A percentile compares a stretch with the other conserved stretches of the same genome.
phyloP scores from a whole-genome alignment of 2,329 filamentous ascomycete genomes.

The Periconia sp. region DNA sequence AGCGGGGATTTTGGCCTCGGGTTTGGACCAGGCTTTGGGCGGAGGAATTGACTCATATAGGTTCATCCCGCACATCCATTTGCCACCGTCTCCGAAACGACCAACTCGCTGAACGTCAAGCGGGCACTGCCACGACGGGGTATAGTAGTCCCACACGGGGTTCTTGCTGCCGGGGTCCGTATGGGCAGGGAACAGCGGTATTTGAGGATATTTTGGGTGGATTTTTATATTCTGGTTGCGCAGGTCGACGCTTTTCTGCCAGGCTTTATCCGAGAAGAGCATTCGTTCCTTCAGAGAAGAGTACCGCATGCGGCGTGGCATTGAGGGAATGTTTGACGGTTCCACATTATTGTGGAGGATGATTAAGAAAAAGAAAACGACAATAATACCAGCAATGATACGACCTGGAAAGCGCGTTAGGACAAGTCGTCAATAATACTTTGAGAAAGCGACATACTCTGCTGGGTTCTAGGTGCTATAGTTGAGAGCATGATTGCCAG shows the following conservation, averaged over 20 bases:
- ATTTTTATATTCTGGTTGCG: slow-evolving; percentile 33
- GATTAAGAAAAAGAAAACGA: slow-evolving; percentile 30
- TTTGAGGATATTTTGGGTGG: slow-evolving; percentile 34
- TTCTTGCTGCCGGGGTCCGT: too few species aligned
- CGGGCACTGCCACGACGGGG: slow-evolving; percentile 40
- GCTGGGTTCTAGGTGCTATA: too few species aligned
- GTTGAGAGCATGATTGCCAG: too few species aligned
- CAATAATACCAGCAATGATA: slow-evolving; percentile 25
- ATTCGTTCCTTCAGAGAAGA: slow-evolving; percentile 33
- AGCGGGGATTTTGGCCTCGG: slow-evolving; percentile 10
- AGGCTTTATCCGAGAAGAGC: slow-evolving; percentile 35
- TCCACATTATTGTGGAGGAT: slow-evolving; percentile 32
- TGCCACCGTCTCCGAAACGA: slow-evolving; percentile 39
- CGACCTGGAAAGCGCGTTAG: slow-evolving; percentile 18
- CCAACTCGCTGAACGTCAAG: slow-evolving; percentile 42
- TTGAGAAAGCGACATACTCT: too few species aligned
- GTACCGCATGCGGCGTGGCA: slow-evolving; percentile 24
- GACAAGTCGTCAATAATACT: too few species aligned
- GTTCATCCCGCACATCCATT: slow-evolving; percentile 45
- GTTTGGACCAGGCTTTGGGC: slow-evolving; percentile 16
- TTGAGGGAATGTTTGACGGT: slow-evolving; percentile 27
- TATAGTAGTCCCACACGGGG: slow-evolving; percentile 45
- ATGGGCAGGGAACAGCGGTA: slow-evolving; percentile 36
- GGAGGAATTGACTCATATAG: slow-evolving; percentile 34
- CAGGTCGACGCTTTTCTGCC: slow-evolving; percentile 34